phyloP scores from a whole-genome alignment of 805 yeast genomes.

The Cyberlindnera maclurae region DNA sequence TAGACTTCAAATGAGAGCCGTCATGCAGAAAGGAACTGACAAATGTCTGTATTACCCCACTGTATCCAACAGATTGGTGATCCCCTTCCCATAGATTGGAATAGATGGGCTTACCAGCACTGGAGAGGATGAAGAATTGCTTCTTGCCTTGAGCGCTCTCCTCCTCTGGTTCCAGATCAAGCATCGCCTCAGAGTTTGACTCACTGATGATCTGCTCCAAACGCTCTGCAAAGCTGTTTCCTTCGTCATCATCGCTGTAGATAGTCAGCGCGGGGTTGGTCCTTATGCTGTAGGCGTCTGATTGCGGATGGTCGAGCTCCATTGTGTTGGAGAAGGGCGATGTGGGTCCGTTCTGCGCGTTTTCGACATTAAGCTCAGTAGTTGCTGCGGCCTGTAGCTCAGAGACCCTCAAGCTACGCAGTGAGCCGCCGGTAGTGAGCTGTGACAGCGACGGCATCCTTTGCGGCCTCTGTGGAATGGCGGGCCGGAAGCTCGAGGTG shows the following conservation, averaged over 20 bases:
- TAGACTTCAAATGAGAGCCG: constrained; percentile 34
- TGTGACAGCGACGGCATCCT: constrained; percentile 19
- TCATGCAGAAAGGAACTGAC: constrained; percentile 56
- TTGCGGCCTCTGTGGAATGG: constrained; percentile 14
- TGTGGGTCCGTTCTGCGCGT: constrained; percentile 3
- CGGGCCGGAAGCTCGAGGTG: constrained; percentile 4
- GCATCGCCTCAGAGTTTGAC: constrained; percentile 8
- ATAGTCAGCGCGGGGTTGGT: constrained; percentile 26
- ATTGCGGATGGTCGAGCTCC: constrained; percentile 1
- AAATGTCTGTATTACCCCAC: constrained; percentile 77
- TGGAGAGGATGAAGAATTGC: constrained; percentile 71
- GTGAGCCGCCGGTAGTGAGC: constrained; percentile 12
- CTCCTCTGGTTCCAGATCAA: constrained; percentile 8
- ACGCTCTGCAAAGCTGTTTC: constrained; percentile 9
- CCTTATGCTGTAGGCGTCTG: constrained; percentile 17
- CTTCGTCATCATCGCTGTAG: constrained; percentile 21
- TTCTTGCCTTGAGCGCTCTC: constrained; percentile 29
- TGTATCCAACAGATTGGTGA: constrained; percentile 56
- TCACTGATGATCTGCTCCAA: constrained; percentile 22
- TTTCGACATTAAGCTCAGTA: constrained; percentile 25
- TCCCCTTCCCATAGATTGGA: constrained; percentile 58
- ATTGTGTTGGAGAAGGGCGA: not conserved
- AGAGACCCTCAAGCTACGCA: constrained; percentile 12
- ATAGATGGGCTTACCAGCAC: constrained; percentile 87
- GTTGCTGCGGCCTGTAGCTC: constrained; percentile 27